Evolutionary conservation across 805 yeast genomes (phyloP), one percentile per base, ranked within the genome.

Genomic region (Candida rishiriensis): DNA sequence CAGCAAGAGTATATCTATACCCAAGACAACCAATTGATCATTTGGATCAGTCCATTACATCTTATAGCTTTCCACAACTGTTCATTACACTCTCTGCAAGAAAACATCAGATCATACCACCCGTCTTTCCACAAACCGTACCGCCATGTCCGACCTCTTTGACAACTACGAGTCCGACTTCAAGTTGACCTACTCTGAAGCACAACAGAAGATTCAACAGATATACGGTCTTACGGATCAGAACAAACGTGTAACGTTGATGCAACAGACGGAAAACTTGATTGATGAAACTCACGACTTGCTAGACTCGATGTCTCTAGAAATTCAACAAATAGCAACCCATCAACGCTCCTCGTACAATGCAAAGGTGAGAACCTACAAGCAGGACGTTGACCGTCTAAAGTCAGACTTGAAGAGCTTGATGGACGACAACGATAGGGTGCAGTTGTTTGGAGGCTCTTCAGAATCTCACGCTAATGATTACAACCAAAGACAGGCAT

Each of bases 291-390:
- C 85, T 32, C 75, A 80, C 43, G 95, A 87, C 58, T 72, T 87
- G 34, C 64, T 88, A 36, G 97, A 90, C 52, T 95, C 91, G 53
- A 83, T 93, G 83, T 81, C 81, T 26, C 72, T 91, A 35, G 98
- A 91, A 61, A 84, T 90, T 2, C 89, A 84, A 59, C 83, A 83
- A 56, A 73, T 88, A 30, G 88, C 96, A n/a, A 82, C 91, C 48
- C 78, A 66, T 49, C 78, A 71, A 49, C 71, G 97, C 50, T 78
- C 93, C 0, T 64, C 77, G 7, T 84, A 76, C 59, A 89, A 90
- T 60, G 70, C 90, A 29, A 84, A 84, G 54, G 68, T 89, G 33
- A 80, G 98, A 51, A 82, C 81, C 32, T 87, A 82, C 64, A 79
- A 77, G 49, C 55, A 72, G 42, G 82, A 81, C 55, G 65, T 73